Percentiles rank a stretch among this genome's conserved stretches.
These are phyloP conservation scores for Calonectria pauciramosa DNA, from an alignment of 2,329 filamentous ascomycete genomes.

Conservation along the genomic window DNA sequence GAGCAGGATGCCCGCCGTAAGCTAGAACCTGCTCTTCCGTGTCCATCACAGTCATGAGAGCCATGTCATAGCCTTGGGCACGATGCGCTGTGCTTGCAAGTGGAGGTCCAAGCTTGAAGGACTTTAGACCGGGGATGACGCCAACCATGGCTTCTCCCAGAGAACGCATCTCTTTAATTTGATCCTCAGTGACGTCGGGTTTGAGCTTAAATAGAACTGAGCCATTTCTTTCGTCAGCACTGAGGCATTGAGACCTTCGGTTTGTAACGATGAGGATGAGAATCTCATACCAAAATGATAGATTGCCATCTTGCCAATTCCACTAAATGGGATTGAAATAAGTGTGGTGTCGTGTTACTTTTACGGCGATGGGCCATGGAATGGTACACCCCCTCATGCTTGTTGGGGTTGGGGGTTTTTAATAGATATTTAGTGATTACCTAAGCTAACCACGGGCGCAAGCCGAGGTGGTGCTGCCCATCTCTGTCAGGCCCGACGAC, in stretches of 20 bases:
- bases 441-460: neutral
- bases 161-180: neutral
- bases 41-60: neutral
- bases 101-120: neutral
- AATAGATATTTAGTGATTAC: neutral
- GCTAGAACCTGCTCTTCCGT: neutral
- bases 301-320: neutral
- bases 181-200: neutral
- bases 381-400: neutral
- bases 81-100: conserved; percentile 2
- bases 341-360: neutral
- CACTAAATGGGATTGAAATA: neutral
- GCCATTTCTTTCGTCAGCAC: neutral
- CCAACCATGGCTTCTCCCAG: conserved; percentile 1
- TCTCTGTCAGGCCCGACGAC: neutral
- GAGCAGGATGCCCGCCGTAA: neutral
- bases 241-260: neutral
- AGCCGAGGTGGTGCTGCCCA: neutral
- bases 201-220: conserved; percentile 1
- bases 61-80: neutral
- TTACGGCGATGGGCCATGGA: neutral
- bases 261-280: neutral
- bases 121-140: neutral
- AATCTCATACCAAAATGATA: neutral
- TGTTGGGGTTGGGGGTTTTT: neutral